Conservation (phyloP, 257 asterid species). For the Cynanchum wilfordii region DNA sequence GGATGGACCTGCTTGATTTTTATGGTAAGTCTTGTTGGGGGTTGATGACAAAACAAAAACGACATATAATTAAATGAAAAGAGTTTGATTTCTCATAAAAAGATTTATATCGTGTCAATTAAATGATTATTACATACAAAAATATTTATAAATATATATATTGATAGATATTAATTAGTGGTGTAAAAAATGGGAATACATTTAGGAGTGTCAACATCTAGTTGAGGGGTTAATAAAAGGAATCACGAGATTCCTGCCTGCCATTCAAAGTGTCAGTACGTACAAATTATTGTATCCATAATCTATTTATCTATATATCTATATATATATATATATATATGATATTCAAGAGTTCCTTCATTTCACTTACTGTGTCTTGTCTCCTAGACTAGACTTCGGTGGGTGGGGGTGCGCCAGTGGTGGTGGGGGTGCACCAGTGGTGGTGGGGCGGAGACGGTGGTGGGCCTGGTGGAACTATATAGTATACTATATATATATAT, state of each 20-base stretch:
- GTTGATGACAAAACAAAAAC: no score
- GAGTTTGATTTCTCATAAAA: no score
- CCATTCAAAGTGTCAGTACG: constrained; percentile 19
- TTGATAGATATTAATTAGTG: no score
- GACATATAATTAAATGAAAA: no score
- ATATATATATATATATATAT: no score
- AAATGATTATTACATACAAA: no score
- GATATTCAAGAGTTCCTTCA: neutral
- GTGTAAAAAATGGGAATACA: constrained; percentile 1
- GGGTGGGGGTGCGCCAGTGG: neutral
- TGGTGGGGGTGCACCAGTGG: neutral
- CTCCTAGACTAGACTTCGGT: neutral
- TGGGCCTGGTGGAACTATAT: neutral
- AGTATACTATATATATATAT: no score
- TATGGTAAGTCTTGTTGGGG: no score
- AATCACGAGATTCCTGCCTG: constrained; percentile 38
- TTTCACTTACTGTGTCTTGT: neutral
- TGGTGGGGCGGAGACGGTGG: constrained; percentile 7
- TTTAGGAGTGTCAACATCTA: constrained; percentile 11
- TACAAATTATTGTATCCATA: neutral
- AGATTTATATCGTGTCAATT: no score
- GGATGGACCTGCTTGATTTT: no score
- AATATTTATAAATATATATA: neutral
- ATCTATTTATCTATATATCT: no score
- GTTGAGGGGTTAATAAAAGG: constrained; percentile 22